A percentile compares a stretch with the other conserved stretches of the same genome.
These are phyloP conservation scores for Kwoniella sp. DNA, from an alignment of 768 basidiomycete species.

Conservation along the genomic window DNA sequence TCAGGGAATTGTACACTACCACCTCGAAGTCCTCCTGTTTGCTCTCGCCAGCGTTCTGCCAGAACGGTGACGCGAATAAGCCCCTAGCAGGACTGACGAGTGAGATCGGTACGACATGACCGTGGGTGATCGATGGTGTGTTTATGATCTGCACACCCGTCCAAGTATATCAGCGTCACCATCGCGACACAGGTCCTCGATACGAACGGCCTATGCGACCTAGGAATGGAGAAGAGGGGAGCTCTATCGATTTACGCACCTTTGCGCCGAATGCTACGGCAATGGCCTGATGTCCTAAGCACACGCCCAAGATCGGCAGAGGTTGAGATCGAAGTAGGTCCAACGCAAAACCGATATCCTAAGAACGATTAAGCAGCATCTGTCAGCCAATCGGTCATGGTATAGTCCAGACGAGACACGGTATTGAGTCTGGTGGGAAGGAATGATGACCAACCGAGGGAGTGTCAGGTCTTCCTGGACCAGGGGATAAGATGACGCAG, in stretches of 20 bases:
- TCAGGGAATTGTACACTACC: slow-evolving; percentile 55
- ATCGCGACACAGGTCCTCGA: neutral
- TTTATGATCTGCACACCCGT: slow-evolving; percentile 47
- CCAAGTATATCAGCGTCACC: slow-evolving; percentile 3
- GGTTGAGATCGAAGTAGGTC: slow-evolving; percentile 45
- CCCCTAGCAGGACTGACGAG: slow-evolving; percentile 31
- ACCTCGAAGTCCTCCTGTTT: slow-evolving; percentile 38
- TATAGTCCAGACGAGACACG: neutral
- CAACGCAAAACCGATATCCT: slow-evolving; percentile 53
- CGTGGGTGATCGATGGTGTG: slow-evolving; percentile 52
- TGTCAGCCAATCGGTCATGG: no score
- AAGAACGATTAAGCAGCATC: neutral
- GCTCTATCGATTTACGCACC: slow-evolving; percentile 23
- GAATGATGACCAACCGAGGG: slow-evolving; percentile 36
- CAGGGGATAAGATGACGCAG: slow-evolving; percentile 56
- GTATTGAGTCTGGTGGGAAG: no score
- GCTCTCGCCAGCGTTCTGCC: slow-evolving; percentile 15
- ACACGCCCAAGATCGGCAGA: slow-evolving; percentile 53
- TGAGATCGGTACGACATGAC: slow-evolving; percentile 51
- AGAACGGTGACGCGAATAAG: slow-evolving; percentile 36
- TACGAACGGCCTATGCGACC: no score
- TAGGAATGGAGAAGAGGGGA: no score
- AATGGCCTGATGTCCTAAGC: slow-evolving; percentile 55
- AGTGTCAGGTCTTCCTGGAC: slow-evolving; percentile 55
- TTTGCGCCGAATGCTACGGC: slow-evolving; percentile 54